phyloP scores from a whole-genome alignment of 768 basidiomycete genomes.

The Russula sp. region DNA sequence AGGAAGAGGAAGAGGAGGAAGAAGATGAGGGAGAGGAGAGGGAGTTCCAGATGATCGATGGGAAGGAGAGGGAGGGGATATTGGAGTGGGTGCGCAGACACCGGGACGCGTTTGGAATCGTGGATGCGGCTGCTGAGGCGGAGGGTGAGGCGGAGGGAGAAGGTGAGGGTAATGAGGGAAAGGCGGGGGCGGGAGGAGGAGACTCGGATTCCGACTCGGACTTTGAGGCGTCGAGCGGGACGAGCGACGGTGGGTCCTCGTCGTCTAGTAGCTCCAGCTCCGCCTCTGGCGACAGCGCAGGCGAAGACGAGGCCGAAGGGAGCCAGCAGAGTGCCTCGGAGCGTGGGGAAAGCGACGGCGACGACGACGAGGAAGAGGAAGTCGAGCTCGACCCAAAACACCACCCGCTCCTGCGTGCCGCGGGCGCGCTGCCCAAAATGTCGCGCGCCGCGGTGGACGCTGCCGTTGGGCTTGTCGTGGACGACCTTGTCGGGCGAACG shows the following conservation, averaged over 20 bases:
- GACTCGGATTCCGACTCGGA: constrained; percentile 23
- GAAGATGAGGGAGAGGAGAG: constrained; percentile 51
- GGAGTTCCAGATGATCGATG: constrained; percentile 68
- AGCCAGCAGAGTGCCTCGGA: constrained; percentile 20
- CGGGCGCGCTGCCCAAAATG: constrained; percentile 20
- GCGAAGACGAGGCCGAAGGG: constrained; percentile 25
- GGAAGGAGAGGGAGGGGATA: constrained; percentile 59
- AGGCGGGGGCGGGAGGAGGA: constrained; percentile 4
- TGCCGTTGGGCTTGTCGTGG: constrained; percentile 21
- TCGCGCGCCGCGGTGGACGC: constrained; percentile 21
- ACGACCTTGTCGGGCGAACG: constrained; percentile 13
- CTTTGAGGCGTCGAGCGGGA: constrained; percentile 19
- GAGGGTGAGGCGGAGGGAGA: not conserved
- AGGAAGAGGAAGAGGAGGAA: constrained; percentile 34
- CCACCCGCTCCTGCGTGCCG: constrained; percentile 35
- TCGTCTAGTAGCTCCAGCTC: constrained; percentile 22
- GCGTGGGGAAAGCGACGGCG: constrained; percentile 31
- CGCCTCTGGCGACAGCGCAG: not conserved
- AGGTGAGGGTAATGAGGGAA: not conserved
- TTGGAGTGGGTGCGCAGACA: constrained; percentile 57
- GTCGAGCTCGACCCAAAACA: constrained; percentile 46
- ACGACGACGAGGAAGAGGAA: constrained; percentile 37
- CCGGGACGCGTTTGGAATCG: constrained; percentile 49
- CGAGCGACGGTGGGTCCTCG: constrained; percentile 39
- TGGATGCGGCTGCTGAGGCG: not conserved